Evolutionary conservation across 2,329 filamentous ascomycete species (phyloP).

Genomic region (Apiospora arundinis): DNA sequence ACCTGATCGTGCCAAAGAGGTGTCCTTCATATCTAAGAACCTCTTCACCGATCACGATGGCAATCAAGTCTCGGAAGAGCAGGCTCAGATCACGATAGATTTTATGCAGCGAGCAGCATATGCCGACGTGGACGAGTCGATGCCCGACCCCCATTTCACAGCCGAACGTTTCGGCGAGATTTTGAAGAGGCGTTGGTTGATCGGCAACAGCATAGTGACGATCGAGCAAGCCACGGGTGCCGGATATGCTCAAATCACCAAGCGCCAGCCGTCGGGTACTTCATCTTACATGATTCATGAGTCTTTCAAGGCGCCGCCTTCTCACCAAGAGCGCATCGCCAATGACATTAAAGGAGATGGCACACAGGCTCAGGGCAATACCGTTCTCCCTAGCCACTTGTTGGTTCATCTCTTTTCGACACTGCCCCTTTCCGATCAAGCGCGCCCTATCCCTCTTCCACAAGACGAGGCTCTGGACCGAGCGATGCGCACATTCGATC

Average conservation of each 20-base stretch:
- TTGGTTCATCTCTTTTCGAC: constrained; percentile 73
- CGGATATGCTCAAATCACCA: constrained; percentile 74
- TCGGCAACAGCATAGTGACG: constrained; percentile 76
- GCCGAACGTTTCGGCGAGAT: constrained; percentile 69
- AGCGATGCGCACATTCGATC: constrained; percentile 82
- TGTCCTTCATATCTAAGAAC: constrained; percentile 88
- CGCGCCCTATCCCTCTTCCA: constrained; percentile 78
- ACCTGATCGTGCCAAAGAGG: constrained; percentile 80
- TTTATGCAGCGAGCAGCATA: constrained; percentile 91
- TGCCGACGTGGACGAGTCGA: constrained; percentile 82
- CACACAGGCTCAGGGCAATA: constrained; percentile 59
- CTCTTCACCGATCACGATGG: constrained; percentile 81
- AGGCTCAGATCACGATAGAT: constrained; percentile 91
- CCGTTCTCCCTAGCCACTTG: constrained; percentile 75
- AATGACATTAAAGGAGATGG: constrained; percentile 57
- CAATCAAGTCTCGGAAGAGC: constrained; percentile 81
- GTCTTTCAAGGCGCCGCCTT: constrained; percentile 62
- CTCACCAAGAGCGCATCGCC: constrained; percentile 58
- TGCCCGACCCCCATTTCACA: constrained; percentile 69
- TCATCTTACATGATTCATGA: constrained; percentile 66
- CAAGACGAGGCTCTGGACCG: constrained; percentile 72
- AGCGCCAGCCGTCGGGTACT: constrained; percentile 73
- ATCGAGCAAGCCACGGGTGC: constrained; percentile 72
- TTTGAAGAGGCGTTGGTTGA: constrained; percentile 71
- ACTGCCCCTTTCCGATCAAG: constrained; percentile 61